A percentile compares a stretch with the other conserved stretches of the same genome.
phyloP scores from a whole-genome alignment of 148 eudicot genomes.

The Cornus florida region DNA sequence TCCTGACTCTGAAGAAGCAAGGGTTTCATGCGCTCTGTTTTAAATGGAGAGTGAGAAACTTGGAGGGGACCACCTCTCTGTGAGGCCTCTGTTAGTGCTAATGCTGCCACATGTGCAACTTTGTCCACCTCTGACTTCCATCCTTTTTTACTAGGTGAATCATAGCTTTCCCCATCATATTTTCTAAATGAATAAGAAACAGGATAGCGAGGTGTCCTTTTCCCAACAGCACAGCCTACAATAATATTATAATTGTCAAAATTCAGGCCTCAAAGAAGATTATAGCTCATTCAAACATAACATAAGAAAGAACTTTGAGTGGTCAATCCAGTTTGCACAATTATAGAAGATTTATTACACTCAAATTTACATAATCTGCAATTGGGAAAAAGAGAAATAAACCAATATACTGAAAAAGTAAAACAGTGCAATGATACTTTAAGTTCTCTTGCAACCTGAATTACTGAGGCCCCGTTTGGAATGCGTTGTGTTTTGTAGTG shows the following conservation, averaged over 20 bases:
- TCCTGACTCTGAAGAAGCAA: constrained; percentile 42
- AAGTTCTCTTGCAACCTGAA: not conserved
- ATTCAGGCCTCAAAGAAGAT: not conserved
- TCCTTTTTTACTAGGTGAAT: constrained; percentile 61
- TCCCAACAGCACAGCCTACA: constrained; percentile 65
- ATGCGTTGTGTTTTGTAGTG: too few species aligned
- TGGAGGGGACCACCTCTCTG: constrained; percentile 87
- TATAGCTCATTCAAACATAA: not conserved
- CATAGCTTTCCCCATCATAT: constrained; percentile 42
- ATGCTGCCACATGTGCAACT: constrained; percentile 72
- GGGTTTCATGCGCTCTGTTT: constrained; percentile 31
- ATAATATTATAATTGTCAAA: not conserved
- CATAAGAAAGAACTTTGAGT: not conserved
- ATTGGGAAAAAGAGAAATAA: not conserved
- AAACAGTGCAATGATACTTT: not conserved
- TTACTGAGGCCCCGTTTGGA: too few species aligned
- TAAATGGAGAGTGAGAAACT: constrained; percentile 61
- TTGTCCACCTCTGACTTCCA: constrained; percentile 48
- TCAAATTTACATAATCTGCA: not conserved
- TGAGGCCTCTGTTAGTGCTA: constrained; percentile 83
- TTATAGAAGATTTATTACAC: not conserved
- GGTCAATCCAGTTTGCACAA: not conserved
- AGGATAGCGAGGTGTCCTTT: constrained; percentile 92
- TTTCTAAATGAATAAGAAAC: constrained; percentile 58
- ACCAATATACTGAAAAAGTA: not conserved